Evolutionary conservation across 306 rosid genomes (phyloP), one percentile per base, ranked within the genome.

Genomic region (Urtica urens): DNA sequence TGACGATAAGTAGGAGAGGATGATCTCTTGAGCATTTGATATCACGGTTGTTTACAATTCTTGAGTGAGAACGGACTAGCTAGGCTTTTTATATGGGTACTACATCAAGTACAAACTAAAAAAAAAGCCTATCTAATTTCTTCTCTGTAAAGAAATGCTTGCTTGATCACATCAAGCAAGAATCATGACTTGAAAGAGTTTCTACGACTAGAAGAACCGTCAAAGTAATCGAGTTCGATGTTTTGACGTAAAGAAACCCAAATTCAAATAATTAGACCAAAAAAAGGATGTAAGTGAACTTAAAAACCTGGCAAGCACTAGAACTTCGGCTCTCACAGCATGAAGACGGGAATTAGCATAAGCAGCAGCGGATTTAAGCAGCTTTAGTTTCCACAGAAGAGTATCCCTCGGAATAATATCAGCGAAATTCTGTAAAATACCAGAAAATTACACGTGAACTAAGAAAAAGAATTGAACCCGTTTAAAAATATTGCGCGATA

Each of bases 291-390:
- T 43, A 69, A 44, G 49, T 55, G 46, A n/a, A n/a, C n/a, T n/a
- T n/a, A n/a, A 51, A 13, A 57, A 90, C 99, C 99, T 90, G 45
- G 99, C 84, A 50, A 90, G 76, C 60, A 90, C 81, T 33, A 90
- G 95, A 4, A 90, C 96, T 82, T 90, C 94, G 14, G 94, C 95
- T 75, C 72, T 77, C 50, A 90, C 83, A 47, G 99, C 95, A 75
- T 85, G 94, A 38, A 85, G 94, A 57, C 93, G 96, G 4, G 99
- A 90, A 68, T 82, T 90, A 39, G 95, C 71, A 65, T 85, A 85
- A 18, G 93, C 81, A 64, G 99, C 82, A 57, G 87, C 94, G 61
- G 87, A 77, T 60, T 78, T 77, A 47, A 85, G 79, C 75, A 92
- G 85, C 78, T 85, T 75, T 71, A 85, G 72, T 78, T 85, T 92